phyloP scores from a whole-genome alignment of 768 basidiomycete species.

The Trametes elegans region DNA sequence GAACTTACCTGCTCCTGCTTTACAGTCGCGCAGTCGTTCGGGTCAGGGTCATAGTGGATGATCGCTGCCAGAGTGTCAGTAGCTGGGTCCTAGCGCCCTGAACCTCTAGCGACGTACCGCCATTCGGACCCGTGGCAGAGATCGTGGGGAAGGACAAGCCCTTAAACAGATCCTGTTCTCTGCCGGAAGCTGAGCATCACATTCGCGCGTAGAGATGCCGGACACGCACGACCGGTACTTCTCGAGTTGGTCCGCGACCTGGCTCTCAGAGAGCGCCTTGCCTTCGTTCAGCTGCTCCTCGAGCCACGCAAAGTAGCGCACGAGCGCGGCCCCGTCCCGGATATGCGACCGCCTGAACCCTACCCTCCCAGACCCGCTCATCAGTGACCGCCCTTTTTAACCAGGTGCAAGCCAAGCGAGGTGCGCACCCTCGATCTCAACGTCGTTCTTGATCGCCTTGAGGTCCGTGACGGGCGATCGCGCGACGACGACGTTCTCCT shows the following conservation, averaged over 20 bases:
- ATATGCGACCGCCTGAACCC: slow-evolving; percentile 90
- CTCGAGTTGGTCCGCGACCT: slow-evolving; percentile 78
- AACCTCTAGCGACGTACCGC: slow-evolving; percentile 50
- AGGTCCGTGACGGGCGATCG: slow-evolving; percentile 76
- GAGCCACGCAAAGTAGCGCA: slow-evolving; percentile 92
- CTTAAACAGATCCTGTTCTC: slow-evolving; percentile 75
- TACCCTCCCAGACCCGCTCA: slow-evolving; percentile 26
- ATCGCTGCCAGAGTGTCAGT: slow-evolving; percentile 60
- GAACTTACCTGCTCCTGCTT: slow-evolving; percentile 62
- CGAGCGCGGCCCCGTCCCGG: slow-evolving; percentile 85
- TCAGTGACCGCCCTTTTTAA: background rate
- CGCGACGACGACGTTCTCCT: slow-evolving; percentile 58
- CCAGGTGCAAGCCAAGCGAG: background rate
- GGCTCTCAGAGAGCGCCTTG: slow-evolving; percentile 66
- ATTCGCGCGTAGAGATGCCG: background rate
- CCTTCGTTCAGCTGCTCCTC: slow-evolving; percentile 76
- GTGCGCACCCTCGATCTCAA: slow-evolving; percentile 58
- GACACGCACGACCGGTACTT: slow-evolving; percentile 71
- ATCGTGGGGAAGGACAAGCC: slow-evolving; percentile 93
- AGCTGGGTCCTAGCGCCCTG: background rate
- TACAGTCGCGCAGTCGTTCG: slow-evolving; percentile 69
- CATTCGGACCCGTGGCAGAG: slow-evolving; percentile 90
- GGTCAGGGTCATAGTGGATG: slow-evolving; percentile 89
- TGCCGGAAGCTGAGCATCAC: slow-evolving; percentile 29
- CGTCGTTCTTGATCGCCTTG: slow-evolving; percentile 77